Conservation (phyloP, 495 filamentous ascomycete species). For the Talaromyces adpressus region DNA sequence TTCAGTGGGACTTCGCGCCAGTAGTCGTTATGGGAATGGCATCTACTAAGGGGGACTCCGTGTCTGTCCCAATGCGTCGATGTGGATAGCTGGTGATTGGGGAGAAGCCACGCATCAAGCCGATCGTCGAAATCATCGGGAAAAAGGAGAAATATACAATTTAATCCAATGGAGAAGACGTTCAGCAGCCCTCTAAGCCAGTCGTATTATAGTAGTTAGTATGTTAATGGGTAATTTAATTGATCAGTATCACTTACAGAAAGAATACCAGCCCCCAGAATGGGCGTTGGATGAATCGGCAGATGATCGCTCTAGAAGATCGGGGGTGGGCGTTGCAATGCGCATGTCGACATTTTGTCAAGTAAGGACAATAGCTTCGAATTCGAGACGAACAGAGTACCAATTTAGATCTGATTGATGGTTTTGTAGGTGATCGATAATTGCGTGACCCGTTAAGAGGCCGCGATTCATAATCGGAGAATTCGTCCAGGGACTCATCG, state of each 20-base stretch:
- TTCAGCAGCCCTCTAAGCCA: not conserved
- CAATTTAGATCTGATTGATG: not conserved
- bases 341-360: not conserved
- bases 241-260: not conserved
- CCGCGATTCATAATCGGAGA: not conserved
- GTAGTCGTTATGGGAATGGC: conserved; percentile 87
- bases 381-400: not conserved
- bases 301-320: not conserved
- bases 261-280: not conserved
- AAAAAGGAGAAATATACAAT: not conserved
- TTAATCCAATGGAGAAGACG: not conserved
- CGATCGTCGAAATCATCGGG: conserved; percentile 23
- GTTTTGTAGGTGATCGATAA: no score
- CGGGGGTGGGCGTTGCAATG: not conserved
- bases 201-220: not conserved
- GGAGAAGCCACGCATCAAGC: conserved; percentile 46
- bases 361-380: not conserved
- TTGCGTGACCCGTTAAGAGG: not conserved
- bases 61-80: conserved; percentile 13
- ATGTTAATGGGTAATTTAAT: not conserved
- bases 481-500: not conserved
- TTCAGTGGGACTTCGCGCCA: conserved; percentile 68
- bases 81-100: conserved; percentile 8
- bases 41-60: conserved; percentile 10
- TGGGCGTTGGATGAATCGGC: not conserved